Evolutionary conservation across 1,284 basidiomycete genomes (phyloP), one percentile per base, ranked within the genome.

Genomic region (Agaricales sp.): DNA sequence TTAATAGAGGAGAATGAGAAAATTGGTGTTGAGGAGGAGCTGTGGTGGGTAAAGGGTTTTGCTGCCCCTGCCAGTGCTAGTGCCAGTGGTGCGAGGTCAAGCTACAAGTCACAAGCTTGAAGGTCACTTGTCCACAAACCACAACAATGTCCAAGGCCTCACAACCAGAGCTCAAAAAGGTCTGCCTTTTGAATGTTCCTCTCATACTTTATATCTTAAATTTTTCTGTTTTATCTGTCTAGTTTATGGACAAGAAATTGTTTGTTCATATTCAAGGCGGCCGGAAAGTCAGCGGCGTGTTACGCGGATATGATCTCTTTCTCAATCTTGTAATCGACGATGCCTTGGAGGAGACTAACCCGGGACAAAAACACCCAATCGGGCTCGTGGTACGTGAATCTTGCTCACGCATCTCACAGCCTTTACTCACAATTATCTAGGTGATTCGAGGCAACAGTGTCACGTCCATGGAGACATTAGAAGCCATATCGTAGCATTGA

Each of bases 171-270:
- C 77, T 95, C 53, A 95, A 94, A 78, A 95, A 92, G 80, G 92
- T 92, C 4, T 19, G 54, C 53, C 45, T 45, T 37, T 51, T 22
- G 43, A 39, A 19, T 25, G 44, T 38, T 38, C 43, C n/a, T 22
- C 39, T 37, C 22, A 49, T 24, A 49, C 39, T 25, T 38, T 26
- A 21, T 39, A 47, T 48, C 13, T 49, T 24, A 51, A 30, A 51
- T 49, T 47, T 51, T 43, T 46, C 30, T 35, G 30, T 41, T 43
- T 46, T n/a, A 23, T 50, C 22, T 51, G 49, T 51, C 57, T 63
- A 97, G 88, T 99, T 96, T 65, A 97, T 99, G 90, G 96, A 99
- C 79, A 96, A 97, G 74, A 89, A 87, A 59, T 73, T 98, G 58
- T 93, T 92, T 67, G 77, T 99, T 61, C 85, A 97, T 71, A 75